Conservation (phyloP, 2,329 filamentous ascomycete species). For the Arachnopeziza araneosa region DNA sequence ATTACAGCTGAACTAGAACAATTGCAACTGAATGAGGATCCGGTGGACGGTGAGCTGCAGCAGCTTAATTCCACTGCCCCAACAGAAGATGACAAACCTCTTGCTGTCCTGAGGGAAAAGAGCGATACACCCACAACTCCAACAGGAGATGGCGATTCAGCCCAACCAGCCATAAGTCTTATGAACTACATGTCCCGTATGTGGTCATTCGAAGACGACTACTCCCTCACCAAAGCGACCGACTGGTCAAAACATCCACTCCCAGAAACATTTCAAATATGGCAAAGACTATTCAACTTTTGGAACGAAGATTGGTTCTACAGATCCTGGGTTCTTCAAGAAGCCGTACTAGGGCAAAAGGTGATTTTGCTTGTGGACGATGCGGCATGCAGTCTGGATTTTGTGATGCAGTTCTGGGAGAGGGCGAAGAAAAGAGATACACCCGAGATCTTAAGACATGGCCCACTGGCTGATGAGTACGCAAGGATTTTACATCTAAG, state of each 20-base stretch:
- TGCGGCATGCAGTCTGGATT: conserved; percentile 2
- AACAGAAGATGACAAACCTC: no score
- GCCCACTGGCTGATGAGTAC: neutral
- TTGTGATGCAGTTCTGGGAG: conserved; percentile 3
- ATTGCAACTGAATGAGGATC: neutral
- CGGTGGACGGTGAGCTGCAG: neutral
- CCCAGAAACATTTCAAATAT: neutral
- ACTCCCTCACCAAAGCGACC: neutral
- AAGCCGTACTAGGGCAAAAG: neutral
- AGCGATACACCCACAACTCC: neutral
- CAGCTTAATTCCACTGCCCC: neutral
- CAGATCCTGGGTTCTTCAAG: neutral
- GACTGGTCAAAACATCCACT: neutral
- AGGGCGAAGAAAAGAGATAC: conserved; percentile 1
- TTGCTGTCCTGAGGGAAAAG: no score
- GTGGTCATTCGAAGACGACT: neutral
- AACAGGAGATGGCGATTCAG: neutral
- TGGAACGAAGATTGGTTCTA: neutral
- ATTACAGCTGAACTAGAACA: neutral
- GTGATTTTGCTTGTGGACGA: conserved; percentile 1
- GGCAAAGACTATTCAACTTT: neutral
- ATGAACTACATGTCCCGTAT: neutral
- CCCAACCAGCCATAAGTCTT: neutral
- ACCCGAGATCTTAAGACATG: conserved; percentile 1
- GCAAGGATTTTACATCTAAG: neutral